Conservation (phyloP, 2,329 filamentous ascomycete genomes). For the Metarhizium brunneum region DNA sequence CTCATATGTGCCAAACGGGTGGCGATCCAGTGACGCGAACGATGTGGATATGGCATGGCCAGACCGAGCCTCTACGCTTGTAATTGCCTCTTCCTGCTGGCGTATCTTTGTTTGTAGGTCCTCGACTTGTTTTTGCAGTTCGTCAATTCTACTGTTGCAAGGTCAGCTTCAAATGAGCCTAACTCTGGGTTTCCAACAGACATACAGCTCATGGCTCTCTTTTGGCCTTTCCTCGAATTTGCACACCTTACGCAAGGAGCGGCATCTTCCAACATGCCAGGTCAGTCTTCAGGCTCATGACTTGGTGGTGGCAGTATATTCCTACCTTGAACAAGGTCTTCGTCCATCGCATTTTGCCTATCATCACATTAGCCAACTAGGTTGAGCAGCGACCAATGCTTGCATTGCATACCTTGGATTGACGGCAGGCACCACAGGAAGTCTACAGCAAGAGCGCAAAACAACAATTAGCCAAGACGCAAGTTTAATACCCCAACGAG, state of each 20-base stretch:
- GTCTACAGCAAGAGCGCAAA: slow-evolving; percentile 10
- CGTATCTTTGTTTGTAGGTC: neutral
- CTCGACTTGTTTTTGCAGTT: neutral
- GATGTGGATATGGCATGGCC: neutral
- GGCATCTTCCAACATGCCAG: slow-evolving; percentile 10
- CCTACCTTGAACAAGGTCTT: slow-evolving; percentile 16
- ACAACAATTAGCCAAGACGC: neutral
- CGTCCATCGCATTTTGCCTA: slow-evolving; percentile 14
- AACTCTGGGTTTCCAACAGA: neutral
- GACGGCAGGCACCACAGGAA: slow-evolving; percentile 16
- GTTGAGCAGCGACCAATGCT: neutral
- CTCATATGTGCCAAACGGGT: neutral
- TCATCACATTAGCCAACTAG: neutral
- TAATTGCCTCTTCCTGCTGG: neutral
- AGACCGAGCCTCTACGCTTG: no score
- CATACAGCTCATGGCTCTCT: slow-evolving; percentile 13
- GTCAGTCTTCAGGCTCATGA: neutral
- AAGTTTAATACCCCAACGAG: no score
- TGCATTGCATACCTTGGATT: slow-evolving; percentile 13
- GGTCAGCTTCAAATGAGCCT: neutral
- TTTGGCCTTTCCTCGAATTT: slow-evolving; percentile 14
- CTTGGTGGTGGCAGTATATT: neutral
- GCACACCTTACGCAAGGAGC: slow-evolving; percentile 12
- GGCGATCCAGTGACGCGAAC: neutral
- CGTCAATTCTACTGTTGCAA: no score